Base-by-base conservation (phyloP, 441 rosid genomes). In the Adansonia gregorii region DNA sequence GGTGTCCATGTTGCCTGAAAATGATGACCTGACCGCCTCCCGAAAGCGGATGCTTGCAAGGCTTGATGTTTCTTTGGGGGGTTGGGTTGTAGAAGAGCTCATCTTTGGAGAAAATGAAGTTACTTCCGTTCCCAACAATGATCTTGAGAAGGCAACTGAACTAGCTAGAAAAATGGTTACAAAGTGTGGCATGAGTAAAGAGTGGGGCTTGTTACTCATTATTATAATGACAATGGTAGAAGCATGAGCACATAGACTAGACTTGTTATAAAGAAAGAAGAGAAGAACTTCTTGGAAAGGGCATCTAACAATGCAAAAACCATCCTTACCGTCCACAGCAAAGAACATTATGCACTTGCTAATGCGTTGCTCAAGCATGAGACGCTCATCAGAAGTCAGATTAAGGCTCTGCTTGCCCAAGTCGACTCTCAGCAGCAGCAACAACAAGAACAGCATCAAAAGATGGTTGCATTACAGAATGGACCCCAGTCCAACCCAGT, bases 231-330 rank as follows among this genome's bases (percentile, higher is more conserved):
- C 79, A 78, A 95, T 81, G 98, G 98, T 35, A 91, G 81, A 86
- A 96, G 97, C 85, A 87, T 93, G 97, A 96, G 99, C 88, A 90
- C 97, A 0, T 98, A 91, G 83, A 94, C 97, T 7, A 89, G 97
- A 85, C 95, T 90, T 79, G 89, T 94, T 67, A 91, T 96, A 22
- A 98, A 96, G 88, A 84, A 91, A 22, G 98, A 96, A 84, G 99
- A 94, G 80, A 92, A 82, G 80, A 14, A 66, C 73, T 83, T 90
- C 12, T 72, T 95, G 75, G 98, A 94, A 52, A 89, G 80, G 83
- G 98, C 98, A 68, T 94, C 93, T 80, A 88, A 89, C 83, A 95
- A 94, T 20, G 98, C 99, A 3, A 92, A 91, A 82, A 86, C 74
- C 31, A 94, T 95, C 74, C 97, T 95, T 51, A 93, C 91, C 2